Percentiles rank a stretch among this genome's conserved stretches.
Evolutionary conservation across 768 basidiomycete genomes (phyloP).

Genomic region (Boletus tylopilopsis): DNA sequence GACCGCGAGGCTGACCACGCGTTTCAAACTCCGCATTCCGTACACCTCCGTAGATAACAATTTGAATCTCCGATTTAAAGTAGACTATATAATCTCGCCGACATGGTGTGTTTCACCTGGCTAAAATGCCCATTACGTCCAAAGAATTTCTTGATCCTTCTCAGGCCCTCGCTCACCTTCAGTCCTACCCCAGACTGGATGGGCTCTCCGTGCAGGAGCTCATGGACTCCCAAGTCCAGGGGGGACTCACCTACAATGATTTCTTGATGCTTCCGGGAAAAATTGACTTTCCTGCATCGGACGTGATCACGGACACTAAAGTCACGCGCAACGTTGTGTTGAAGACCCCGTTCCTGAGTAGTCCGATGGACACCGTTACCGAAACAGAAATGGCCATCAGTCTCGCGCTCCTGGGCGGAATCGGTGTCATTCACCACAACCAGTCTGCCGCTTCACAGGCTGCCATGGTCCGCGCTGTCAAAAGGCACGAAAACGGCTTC

Average conservation of each 20-base stretch:
- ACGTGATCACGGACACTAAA: conserved; percentile 77
- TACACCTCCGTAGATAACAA: neutral
- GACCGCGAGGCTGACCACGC: too few relatives aligned
- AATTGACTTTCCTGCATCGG: conserved; percentile 86
- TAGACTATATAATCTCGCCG: neutral
- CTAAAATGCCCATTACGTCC: conserved; percentile 34
- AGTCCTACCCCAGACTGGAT: conserved; percentile 66
- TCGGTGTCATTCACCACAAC: conserved; percentile 99
- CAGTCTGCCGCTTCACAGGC: conserved; percentile 82
- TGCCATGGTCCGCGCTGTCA: conserved; percentile 95
- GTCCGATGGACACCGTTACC: conserved; percentile 99
- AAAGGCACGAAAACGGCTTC: conserved; percentile 98
- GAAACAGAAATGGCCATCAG: conserved; percentile 92
- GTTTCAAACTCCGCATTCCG: too few relatives aligned
- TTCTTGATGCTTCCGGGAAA: conserved; percentile 93
- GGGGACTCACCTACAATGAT: conserved; percentile 97
- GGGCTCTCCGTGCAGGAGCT: conserved; percentile 83
- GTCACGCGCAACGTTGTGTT: conserved; percentile 89
- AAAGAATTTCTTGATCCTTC: conserved; percentile 58
- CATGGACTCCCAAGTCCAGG: conserved; percentile 81
- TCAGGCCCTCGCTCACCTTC: conserved; percentile 72
- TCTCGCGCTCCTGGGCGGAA: conserved; percentile 92
- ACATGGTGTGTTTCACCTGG: conserved; percentile 12
- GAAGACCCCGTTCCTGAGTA: conserved; percentile 96
- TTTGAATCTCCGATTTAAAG: conserved; percentile 12